phyloP scores from a whole-genome alignment of 352 stramenopile genomes.

The Blastocystis sp. region DNA sequence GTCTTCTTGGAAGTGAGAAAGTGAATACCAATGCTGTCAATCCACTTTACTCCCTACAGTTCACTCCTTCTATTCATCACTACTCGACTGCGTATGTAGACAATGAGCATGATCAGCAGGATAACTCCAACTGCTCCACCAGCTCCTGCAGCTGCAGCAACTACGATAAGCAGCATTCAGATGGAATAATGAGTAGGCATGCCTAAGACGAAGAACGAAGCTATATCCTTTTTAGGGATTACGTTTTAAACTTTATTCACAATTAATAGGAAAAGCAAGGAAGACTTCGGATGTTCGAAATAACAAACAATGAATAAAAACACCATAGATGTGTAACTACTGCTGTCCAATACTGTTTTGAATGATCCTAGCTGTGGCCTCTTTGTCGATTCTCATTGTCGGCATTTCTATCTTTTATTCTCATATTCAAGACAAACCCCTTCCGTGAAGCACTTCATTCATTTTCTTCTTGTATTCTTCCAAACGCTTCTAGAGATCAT shows the following conservation, averaged over 20 bases:
- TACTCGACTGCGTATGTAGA: slow-evolving; percentile 18
- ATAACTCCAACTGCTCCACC: slow-evolving; percentile 3
- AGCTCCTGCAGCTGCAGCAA: slow-evolving; percentile 1
- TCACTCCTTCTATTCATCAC: not conserved
- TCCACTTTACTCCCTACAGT: slow-evolving; percentile 36
- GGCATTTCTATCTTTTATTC: slow-evolving; percentile 8
- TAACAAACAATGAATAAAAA: slow-evolving; percentile 21
- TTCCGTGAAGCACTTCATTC: slow-evolving; percentile 41
- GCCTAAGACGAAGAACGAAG: slow-evolving; percentile 9
- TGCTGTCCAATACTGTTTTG: slow-evolving; percentile 34
- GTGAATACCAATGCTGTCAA: slow-evolving; percentile 55
- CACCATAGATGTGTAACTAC: not conserved
- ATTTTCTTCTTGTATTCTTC: slow-evolving; percentile 56
- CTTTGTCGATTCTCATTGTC: slow-evolving; percentile 41
- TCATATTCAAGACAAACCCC: not conserved
- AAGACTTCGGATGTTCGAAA: not conserved
- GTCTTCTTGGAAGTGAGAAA: slow-evolving; percentile 48
- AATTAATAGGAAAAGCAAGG: not conserved
- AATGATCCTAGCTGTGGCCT: slow-evolving; percentile 49
- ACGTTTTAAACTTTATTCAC: not conserved
- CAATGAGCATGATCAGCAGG: not conserved
- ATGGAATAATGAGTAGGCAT: not conserved
- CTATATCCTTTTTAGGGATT: not conserved
- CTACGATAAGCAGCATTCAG: not conserved
- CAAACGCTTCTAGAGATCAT: slow-evolving; percentile 28